phyloP scores from a whole-genome alignment of 78 protist species.

The Corallochytrium limacisporum region DNA sequence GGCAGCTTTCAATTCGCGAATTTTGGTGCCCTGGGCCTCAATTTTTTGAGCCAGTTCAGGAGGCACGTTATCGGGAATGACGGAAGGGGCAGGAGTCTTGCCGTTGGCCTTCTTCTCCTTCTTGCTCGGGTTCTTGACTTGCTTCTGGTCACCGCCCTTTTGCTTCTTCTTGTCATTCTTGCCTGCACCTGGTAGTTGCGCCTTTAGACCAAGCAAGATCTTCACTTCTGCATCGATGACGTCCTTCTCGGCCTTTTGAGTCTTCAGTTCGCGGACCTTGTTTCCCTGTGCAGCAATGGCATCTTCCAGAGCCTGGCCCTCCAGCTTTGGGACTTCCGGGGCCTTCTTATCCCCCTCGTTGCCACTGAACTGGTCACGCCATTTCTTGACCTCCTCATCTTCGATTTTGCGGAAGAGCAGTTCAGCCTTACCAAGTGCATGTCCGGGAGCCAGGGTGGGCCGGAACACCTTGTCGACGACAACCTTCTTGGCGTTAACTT shows the following conservation, averaged over 20 bases:
- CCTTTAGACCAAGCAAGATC: background rate
- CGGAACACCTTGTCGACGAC: background rate
- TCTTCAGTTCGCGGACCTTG: background rate
- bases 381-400: background rate
- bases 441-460: background rate
- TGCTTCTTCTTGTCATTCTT: too few species aligned
- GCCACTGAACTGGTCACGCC: background rate
- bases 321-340: too few species aligned
- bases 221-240: background rate
- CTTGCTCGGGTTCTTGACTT: background rate
- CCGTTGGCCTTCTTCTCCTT: background rate
- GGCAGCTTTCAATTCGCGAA: background rate
- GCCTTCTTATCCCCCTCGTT: background rate
- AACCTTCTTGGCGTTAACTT: background rate
- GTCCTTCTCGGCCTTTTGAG: background rate
- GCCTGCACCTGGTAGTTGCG: too few species aligned
- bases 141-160: too few species aligned
- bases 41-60: too few species aligned
- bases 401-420: background rate
- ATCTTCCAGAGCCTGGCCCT: too few species aligned
- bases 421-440: conserved; percentile 4
- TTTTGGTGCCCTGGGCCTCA: too few species aligned
- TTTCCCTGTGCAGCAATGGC: too few species aligned
- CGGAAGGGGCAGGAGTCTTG: background rate
- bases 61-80: background rate